These are phyloP conservation scores for Beverwykella pulmonaria DNA, from an alignment of 495 filamentous ascomycete genomes.

Conservation along the genomic window DNA sequence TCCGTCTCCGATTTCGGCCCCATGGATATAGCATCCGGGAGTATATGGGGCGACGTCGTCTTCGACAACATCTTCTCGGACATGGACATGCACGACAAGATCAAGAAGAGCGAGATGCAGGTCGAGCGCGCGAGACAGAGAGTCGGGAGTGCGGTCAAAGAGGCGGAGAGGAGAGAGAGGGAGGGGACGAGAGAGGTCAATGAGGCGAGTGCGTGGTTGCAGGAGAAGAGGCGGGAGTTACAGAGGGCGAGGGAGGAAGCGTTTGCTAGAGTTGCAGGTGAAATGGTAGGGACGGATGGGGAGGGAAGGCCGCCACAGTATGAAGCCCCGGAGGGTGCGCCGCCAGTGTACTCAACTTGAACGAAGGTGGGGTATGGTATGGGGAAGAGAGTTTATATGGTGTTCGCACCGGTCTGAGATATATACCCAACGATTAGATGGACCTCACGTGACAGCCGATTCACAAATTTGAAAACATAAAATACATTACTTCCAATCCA, in stretches of 20 bases:
- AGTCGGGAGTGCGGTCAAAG: constrained; percentile 32
- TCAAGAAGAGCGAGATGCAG: constrained; percentile 46
- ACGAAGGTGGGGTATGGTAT: not conserved
- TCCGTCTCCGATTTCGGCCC: constrained; percentile 10
- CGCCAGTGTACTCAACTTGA: constrained; percentile 20
- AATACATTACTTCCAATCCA: no score
- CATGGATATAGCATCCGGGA: constrained; percentile 45
- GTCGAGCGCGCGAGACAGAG: constrained; percentile 40
- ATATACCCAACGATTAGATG: no score
- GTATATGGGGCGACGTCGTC: constrained; percentile 50
- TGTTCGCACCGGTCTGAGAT: no score
- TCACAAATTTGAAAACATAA: no score
- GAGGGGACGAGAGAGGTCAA: constrained; percentile 24
- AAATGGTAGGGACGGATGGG: not conserved
- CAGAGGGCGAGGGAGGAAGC: constrained; percentile 45
- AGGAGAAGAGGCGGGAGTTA: constrained; percentile 45
- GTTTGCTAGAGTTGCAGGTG: constrained; percentile 15
- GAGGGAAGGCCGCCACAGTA: not conserved
- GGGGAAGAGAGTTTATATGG: not conserved
- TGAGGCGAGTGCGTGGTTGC: constrained; percentile 37
- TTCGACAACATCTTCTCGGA: constrained; percentile 56
- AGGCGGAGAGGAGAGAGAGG: constrained; percentile 34
- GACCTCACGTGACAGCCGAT: no score
- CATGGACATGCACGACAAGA: constrained; percentile 52
- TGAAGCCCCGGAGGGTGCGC: not conserved